Conservation (phyloP, 179 eudicot species). For the Spergularia azorica region DNA sequence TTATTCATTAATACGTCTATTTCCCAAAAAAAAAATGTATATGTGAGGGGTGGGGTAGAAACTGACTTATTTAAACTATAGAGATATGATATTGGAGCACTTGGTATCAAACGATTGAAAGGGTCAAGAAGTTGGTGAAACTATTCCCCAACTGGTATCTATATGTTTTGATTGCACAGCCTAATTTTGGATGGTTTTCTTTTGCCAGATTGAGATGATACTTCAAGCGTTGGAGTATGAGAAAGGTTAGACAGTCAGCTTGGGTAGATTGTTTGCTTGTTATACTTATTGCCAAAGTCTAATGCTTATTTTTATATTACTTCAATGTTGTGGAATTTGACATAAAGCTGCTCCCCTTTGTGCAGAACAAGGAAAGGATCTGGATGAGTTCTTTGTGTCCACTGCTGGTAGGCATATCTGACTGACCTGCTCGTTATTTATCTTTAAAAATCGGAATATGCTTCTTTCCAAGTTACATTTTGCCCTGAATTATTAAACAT, state of each 20-base stretch:
- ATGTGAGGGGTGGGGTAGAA: not conserved
- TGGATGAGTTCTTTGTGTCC: constrained; percentile 93
- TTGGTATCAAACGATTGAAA: not conserved
- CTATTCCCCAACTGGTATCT: not conserved
- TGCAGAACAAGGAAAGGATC: constrained; percentile 87
- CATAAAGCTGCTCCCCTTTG: constrained; percentile 11
- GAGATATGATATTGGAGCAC: not conserved
- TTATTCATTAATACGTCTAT: too few relatives aligned
- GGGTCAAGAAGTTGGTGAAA: not conserved
- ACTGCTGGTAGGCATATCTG: constrained; percentile 64
- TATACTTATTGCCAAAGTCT: not conserved
- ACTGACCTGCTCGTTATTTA: not conserved
- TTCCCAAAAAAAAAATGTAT: too few relatives aligned
- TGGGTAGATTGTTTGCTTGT: not conserved
- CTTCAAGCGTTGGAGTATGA: constrained; percentile 97
- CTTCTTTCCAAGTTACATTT: not conserved
- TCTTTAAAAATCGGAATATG: not conserved
- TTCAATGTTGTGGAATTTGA: constrained; percentile 9
- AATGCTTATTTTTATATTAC: not conserved
- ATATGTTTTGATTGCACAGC: not conserved
- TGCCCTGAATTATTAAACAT: not conserved
- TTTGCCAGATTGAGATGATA: constrained; percentile 88
- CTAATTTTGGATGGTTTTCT: constrained; percentile 20
- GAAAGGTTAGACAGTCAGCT: constrained; percentile 51
- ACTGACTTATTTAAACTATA: too few relatives aligned